Evolutionary conservation across 345 rosid species (phyloP), one percentile per base, ranked within the genome.

Genomic region (Syzygium jambos): DNA sequence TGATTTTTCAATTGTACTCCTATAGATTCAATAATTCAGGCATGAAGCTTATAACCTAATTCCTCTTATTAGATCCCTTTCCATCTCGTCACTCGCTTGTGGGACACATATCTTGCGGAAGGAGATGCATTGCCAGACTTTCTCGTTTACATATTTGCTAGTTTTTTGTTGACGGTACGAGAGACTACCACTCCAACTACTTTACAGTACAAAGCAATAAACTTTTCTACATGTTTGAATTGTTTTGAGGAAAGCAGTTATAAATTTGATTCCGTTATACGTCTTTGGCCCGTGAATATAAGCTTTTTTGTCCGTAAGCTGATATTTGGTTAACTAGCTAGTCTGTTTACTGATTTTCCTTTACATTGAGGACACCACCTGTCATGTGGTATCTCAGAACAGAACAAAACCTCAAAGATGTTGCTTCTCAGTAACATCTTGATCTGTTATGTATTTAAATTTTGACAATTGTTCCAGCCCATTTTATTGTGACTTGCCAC

Each of bases 61-160:
- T 91, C 89, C 38, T 86, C 65, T 90, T 57, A 85, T 29, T 88
- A 98, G 99, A 95, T 96, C 89, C 99, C 98, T 17, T 98, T 96
- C 88, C 90, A 91, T 91, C 96, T 98, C 57, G 97, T 96, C 84
- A 94, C 91, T 61, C 98, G 99, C 65, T 90, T 98, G 87, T 98
- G 99, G 99, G 99, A 98, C 95, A 98, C 99, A 11, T 98, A 98
- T 89, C 99, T 98, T 56, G 99, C 99, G 46, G 98, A 96, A 93
- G 99, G 99, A 87, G 99, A 98, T 89, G 98, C 99, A 29, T 91
- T 96, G 91, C 99, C 99, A 3, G 99, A 96, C 89, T 98, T 98
- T 92, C 99, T 98, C 43, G 96, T 98, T 86, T 98, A 98, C 90
- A 96, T 98, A 88, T 98, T 93, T 87, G 97, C 98, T 86, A 96